Base-by-base conservation (phyloP, 768 basidiomycete genomes). In the Tephrocybe sp. region DNA sequence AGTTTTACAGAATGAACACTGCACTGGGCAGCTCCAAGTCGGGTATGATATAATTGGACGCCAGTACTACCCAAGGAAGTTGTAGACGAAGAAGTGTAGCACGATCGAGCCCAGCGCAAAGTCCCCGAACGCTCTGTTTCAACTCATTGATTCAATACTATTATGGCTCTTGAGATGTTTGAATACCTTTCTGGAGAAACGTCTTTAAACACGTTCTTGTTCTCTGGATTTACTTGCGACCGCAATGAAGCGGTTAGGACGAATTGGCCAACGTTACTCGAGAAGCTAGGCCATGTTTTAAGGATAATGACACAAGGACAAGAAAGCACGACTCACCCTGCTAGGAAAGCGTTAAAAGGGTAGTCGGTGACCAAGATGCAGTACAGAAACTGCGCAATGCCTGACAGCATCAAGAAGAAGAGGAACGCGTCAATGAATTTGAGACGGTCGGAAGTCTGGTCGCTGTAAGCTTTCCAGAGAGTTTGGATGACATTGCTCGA, bases 61-160 rank as follows among this genome's bases (percentile, higher is more conserved):
- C 25, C 9, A 23, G 18, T 43, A 40, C 69, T 64, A 98, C 66
- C 95, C 97, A 12, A 99, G 78, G 79, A 97, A 98, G 71, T 97
- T 97, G 79, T 86, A 97, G 52, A 97, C 94, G 66, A 98, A 99
- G 75, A 97, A 94, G 69, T 99, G 97, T 27, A 99, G 76, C 31
- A 98, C 84, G 54, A 98, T 86, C 2, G 92, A 94, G n/a, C 94
- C 94, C 38, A 94, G 67, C 22, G 88, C 89, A 62, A 97, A 99
- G 63, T 99, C 97, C 38, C 91, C 94, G 62, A 99, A 99, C 16
- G 97, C 97, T 61, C 97, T 99, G 63, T 15, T 49, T 40, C 23
- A 29, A 43, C 45, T 21, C n/a, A 31, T 42, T 15, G 49, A 21
- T 50, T 34, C 37, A 43, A 48, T 30, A 42, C 33, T 16, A 29